These are phyloP conservation scores for Dactylella cylindrospora DNA, from an alignment of 2,329 filamentous ascomycete species.

Conservation along the genomic window DNA sequence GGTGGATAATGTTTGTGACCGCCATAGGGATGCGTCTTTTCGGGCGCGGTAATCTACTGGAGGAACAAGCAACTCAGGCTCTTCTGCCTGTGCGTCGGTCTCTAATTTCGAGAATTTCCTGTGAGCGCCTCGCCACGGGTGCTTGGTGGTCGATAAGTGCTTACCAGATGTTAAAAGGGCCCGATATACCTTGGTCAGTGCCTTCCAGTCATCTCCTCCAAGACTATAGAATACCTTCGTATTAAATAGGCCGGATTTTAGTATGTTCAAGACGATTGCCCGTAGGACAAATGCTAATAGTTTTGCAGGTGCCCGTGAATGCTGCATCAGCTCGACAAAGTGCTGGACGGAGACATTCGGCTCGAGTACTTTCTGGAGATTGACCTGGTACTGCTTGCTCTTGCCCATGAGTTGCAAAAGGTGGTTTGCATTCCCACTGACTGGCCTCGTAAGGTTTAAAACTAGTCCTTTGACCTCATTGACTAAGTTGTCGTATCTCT, in stretches of 20 bases:
- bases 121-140: not conserved
- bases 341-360: slow-evolving; percentile 18
- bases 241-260: slow-evolving; percentile 30
- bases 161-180: slow-evolving; percentile 31
- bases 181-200: slow-evolving; percentile 26
- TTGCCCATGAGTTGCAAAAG: slow-evolving; percentile 11
- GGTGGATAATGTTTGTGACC: slow-evolving; percentile 34
- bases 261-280: slow-evolving; percentile 26
- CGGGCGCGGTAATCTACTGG: slow-evolving; percentile 22
- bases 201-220: slow-evolving; percentile 32
- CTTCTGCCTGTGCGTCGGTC: slow-evolving; percentile 6
- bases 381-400: slow-evolving; percentile 20
- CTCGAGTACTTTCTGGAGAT: slow-evolving; percentile 14
- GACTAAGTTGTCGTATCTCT: slow-evolving; percentile 18
- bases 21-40: slow-evolving; percentile 39
- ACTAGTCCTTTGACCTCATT: slow-evolving; percentile 23
- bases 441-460: slow-evolving; percentile 18
- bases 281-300: slow-evolving; percentile 27
- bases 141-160: not conserved
- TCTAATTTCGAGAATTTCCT: slow-evolving; percentile 16
- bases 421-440: slow-evolving; percentile 8
- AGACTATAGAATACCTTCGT: slow-evolving; percentile 32
- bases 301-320: slow-evolving; percentile 23
- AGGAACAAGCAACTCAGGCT: slow-evolving; percentile 21
- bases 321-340: slow-evolving; percentile 14